A percentile compares a stretch with the other conserved stretches of the same genome.
Evolutionary conservation across 305 asterid genomes (phyloP).

Genomic region (Fraxinus floribunda): DNA sequence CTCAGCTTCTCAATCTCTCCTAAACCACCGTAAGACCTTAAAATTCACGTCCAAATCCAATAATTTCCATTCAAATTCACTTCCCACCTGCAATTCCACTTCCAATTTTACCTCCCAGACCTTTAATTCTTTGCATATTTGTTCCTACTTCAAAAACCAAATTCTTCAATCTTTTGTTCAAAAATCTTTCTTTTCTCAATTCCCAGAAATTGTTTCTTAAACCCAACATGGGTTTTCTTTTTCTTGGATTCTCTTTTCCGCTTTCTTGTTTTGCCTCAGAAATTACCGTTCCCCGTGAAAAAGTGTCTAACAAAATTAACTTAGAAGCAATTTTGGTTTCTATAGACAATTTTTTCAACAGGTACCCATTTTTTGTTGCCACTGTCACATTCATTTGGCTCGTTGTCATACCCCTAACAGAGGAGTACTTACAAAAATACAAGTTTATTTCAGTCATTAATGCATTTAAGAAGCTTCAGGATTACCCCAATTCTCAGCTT

Average conservation of each 20-base stretch:
- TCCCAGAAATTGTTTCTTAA: constrained; percentile 26
- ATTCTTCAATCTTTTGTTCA: constrained; percentile 10
- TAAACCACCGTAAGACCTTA: constrained; percentile 41
- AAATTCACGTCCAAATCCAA: constrained; percentile 32
- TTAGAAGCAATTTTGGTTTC: constrained; percentile 72
- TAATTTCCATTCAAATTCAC: constrained; percentile 20
- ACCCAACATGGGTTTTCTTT: constrained; percentile 38
- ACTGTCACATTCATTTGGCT: constrained; percentile 79
- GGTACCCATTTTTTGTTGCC: constrained; percentile 77
- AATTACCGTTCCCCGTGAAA: constrained; percentile 38
- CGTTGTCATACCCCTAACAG: constrained; percentile 60
- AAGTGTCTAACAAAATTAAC: constrained; percentile 52
- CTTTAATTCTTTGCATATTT: constrained; percentile 25
- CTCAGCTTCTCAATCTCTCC: constrained; percentile 47
- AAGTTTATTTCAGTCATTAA: constrained; percentile 72
- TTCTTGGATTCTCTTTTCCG: constrained; percentile 49
- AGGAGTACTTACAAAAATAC: constrained; percentile 67
- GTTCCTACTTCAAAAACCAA: constrained; percentile 13
- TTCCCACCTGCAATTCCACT: constrained; percentile 20
- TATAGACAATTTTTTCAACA: constrained; percentile 70
- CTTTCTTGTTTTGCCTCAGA: constrained; percentile 64
- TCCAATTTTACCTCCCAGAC: constrained; percentile 17
- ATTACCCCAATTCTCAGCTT: constrained; percentile 64
- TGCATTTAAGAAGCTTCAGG: constrained; percentile 77
- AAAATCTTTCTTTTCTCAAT: constrained; percentile 14